Percentiles rank a stretch among this genome's conserved stretches.
phyloP scores from a whole-genome alignment of 257 asterid species.

The Nicotiana tomentosiformis region DNA sequence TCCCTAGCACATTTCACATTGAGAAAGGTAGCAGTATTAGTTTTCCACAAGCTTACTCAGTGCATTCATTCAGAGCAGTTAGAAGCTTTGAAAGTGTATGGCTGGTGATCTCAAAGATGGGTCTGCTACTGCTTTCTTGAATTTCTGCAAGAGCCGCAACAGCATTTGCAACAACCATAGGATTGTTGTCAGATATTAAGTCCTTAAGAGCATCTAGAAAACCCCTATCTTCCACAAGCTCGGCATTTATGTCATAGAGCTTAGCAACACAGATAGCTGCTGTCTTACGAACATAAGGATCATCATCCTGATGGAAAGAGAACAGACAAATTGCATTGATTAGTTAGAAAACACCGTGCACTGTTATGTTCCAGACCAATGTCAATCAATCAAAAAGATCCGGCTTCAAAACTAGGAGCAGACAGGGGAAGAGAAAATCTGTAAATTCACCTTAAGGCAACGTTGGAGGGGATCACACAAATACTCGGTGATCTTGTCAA shows the following conservation, averaged over 20 bases:
- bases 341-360: not conserved
- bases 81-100: constrained; percentile 96
- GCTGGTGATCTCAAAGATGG: constrained; percentile 92
- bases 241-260: constrained; percentile 97
- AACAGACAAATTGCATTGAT: constrained; percentile 17
- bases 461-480: constrained; percentile 97
- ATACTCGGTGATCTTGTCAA: constrained; percentile 95
- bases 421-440: constrained; percentile 6
- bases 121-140: constrained; percentile 85
- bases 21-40: not conserved
- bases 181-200: constrained; percentile 96
- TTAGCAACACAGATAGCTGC: constrained; percentile 99
- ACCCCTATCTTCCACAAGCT: constrained; percentile 98
- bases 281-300: constrained; percentile 98
- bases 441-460: constrained; percentile 75
- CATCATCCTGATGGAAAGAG: constrained; percentile 75
- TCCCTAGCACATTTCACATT: not conserved
- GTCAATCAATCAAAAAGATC: constrained; percentile 1
- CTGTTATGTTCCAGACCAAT: not conserved
- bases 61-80: constrained; percentile 98
- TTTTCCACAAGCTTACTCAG: constrained; percentile 60
- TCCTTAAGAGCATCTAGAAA: constrained; percentile 97
- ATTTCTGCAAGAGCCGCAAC: constrained; percentile 99
- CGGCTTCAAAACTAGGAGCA: constrained; percentile 10
- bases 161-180: constrained; percentile 99